phyloP scores from a whole-genome alignment of 116 monocot species.

The Iris pallida region DNA sequence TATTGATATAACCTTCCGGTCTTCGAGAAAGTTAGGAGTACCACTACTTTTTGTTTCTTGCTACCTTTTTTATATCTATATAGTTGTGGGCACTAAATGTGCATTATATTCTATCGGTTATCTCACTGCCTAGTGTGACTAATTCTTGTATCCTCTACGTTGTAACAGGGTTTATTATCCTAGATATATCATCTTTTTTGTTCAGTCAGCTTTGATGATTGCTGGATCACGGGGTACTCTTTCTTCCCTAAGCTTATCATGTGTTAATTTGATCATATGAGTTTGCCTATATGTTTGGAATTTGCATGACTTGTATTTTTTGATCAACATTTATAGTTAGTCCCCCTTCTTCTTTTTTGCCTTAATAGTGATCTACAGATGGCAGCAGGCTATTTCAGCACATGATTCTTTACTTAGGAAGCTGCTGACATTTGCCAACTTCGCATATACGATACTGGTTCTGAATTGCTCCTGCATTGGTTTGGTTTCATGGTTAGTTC shows the following conservation, averaged over 20 bases:
- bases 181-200: slow-evolving; percentile 94
- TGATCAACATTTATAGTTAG: not conserved
- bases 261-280: not conserved
- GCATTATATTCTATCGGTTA: too few relatives aligned
- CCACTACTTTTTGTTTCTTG: too few relatives aligned
- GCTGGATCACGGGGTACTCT: slow-evolving; percentile 88
- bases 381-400: slow-evolving; percentile 74
- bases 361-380: slow-evolving; percentile 84
- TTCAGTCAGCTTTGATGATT: slow-evolving; percentile 98
- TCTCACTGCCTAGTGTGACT: too few relatives aligned
- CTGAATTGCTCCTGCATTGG: slow-evolving; percentile 96
- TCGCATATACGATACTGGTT: slow-evolving; percentile 74
- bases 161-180: slow-evolving; percentile 89
- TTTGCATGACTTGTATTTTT: not conserved
- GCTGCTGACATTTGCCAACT: slow-evolving; percentile 55
- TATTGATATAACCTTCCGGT: too few relatives aligned
- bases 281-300: not conserved
- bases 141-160: not conserved
- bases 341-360: not conserved
- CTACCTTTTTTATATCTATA: too few relatives aligned
- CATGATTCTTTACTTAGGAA: slow-evolving; percentile 49
- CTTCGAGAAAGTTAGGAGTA: too few relatives aligned
- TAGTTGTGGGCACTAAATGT: too few relatives aligned
- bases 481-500: slow-evolving; percentile 80
- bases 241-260: not conserved